Evolutionary conservation across 495 filamentous ascomycete genomes (phyloP), one percentile per base, ranked within the genome.

Genomic region (Penicillium desertorum): DNA sequence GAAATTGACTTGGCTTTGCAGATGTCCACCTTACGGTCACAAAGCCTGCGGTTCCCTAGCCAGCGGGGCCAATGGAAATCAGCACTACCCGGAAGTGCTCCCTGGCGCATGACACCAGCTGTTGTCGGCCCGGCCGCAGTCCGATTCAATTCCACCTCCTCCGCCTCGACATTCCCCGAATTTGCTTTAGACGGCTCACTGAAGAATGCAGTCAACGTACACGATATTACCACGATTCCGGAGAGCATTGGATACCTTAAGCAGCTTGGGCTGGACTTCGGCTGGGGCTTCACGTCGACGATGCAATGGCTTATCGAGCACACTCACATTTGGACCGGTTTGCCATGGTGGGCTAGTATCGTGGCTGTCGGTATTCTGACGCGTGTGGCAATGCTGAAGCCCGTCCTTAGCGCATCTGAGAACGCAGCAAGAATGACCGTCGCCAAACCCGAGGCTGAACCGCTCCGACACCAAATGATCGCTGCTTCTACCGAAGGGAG

Each of bases 281-380:
- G 92, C 64, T 91, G 77, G 77, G 92, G 94, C 22, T 80, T 86
- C 3, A 87, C 89, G 0, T 65, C 84, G 1, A 56, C 82, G 10
- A 81, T 94, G 52, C 78, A 97, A 76, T 89, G 74, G 73, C 4
- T 85, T 8, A 72, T 97, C 30, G 94, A 98, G 73, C 86, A 92
- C 65, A 65, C 94, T 48, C 89, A 97, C 72, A 71, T 96, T 53
- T 86, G 77, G 64, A 65, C 68, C 2, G 90, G 84, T 10, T 69
- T 88, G 50, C 88, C 90, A 2, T 97, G 93, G 94, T 91, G 90
- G 85, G 83, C 72, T 7, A 84, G 88, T 56, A 87, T 97, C 51
- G 64, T 84, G 12, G 63, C 81, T 7, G 78, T 86, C 0, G 84
- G 88, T 36, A 3, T 92, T 0, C 34, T 80, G n/a, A 67, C 91